Base-by-base conservation (phyloP, 2,329 filamentous ascomycete genomes). In the Aureobasidium melanogenum region DNA sequence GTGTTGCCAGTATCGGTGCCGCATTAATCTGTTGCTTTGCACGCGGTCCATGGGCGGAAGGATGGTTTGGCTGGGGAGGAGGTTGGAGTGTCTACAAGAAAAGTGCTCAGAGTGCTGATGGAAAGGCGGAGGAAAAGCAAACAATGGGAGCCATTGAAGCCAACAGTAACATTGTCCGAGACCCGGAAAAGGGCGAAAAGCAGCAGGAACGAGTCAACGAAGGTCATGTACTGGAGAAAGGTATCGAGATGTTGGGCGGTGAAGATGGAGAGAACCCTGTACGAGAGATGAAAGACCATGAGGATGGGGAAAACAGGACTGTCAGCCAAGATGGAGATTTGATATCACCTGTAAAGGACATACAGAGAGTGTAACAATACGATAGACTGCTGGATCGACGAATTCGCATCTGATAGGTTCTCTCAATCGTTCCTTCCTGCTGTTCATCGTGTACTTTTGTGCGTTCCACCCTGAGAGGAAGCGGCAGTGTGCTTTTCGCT, bases 31-130 rank as follows among this genome's bases (percentile, higher is more conserved):
- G 80, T 2, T 78, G 77, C 64, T 64, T 64, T 44, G 61, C 66
- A 2, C 74, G 82, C 34, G 83, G 82, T 0, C 84, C 84, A 15
- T 79, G 78, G 73, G 82, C 84, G 69, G 75, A 73, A 32, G 72
- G 79, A 0, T 86, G 84, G 84, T 62, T 84, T 48, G 84, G 84
- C 0, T 86, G 84, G 84, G 71, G 70, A 19, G 84, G 84, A 1
- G 84, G 83, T 0, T 82, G 79, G 76, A 77, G 75, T 62, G 72
- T 84, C 60, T 68, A 62, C 62, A 79, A 77, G 71, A 75, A 73
- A 68, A 71, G 75, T 64, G 66, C 62, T 61, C 65, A 65, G 28
- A 75, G 68, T 67, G 73, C 73, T 26, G 75, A 77, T 69, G 75
- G 75, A 19, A 75, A 69, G 65, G 69, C 69, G 19, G 67, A 54